Conservation (phyloP, 768 basidiomycete species). For the Trametes meyenii region DNA sequence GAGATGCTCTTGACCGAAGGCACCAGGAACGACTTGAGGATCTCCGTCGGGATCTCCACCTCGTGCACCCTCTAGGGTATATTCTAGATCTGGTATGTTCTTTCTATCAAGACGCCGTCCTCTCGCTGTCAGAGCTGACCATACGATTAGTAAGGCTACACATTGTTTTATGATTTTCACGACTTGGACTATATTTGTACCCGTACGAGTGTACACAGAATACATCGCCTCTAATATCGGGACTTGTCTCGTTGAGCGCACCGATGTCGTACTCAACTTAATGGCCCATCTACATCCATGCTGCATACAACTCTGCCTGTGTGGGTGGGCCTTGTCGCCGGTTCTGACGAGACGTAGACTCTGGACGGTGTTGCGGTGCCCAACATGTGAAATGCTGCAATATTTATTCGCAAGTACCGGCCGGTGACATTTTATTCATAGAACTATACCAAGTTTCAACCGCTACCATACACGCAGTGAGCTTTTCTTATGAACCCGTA, state of each 20-base stretch:
- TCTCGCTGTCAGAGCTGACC: neutral
- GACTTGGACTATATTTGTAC: conserved; percentile 4
- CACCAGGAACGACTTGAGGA: conserved; percentile 86
- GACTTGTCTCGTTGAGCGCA: neutral
- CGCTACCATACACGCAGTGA: too few species aligned
- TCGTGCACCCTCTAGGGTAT: conserved; percentile 71
- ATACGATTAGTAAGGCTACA: neutral
- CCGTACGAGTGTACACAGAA: conserved; percentile 7
- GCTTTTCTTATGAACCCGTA: too few species aligned
- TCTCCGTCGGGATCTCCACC: conserved; percentile 73
- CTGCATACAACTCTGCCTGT: too few species aligned
- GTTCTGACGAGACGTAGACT: neutral
- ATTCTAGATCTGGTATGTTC: neutral
- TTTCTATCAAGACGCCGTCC: neutral
- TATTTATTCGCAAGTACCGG: too few species aligned
- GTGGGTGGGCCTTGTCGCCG: too few species aligned
- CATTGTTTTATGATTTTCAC: neutral
- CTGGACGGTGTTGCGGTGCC: neutral
- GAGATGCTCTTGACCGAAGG: conserved; percentile 89
- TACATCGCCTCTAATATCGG: conserved; percentile 7
- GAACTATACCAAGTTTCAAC: too few species aligned
- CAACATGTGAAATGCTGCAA: too few species aligned
- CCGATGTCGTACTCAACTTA: neutral
- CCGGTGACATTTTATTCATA: too few species aligned
- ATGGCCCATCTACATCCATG: neutral